phyloP scores from a whole-genome alignment of 306 rosid genomes.

The Chamaecrista fasciculata region DNA sequence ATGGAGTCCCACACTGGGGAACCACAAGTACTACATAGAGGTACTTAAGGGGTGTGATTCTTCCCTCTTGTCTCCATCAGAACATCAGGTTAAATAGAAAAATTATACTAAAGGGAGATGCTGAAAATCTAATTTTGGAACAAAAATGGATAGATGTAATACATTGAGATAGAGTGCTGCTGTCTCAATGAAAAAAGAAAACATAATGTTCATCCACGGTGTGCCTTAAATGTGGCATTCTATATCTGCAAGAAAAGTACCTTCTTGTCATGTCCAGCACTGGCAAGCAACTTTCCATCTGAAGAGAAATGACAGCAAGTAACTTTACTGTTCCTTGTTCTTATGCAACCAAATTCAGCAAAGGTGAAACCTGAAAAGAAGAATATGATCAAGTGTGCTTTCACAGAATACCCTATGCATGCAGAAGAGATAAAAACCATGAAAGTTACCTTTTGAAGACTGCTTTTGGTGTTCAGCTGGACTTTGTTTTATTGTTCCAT shows the following conservation, averaged over 20 bases:
- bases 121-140: conserved; percentile 4
- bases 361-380: conserved; percentile 74
- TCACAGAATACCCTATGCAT: neutral
- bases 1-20: no score
- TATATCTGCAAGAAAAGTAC: conserved; percentile 40
- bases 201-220: neutral
- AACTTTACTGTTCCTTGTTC: conserved; percentile 63
- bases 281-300: conserved; percentile 85
- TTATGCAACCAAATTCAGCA: conserved; percentile 65
- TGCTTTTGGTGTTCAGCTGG: conserved; percentile 72
- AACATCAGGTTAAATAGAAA: conserved; percentile 1
- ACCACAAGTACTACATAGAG: no score
- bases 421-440: conserved; percentile 1
- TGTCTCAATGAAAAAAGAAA: conserved; percentile 2
- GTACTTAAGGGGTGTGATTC: no score
- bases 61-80: no score
- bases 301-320: conserved; percentile 88
- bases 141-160: conserved; percentile 6
- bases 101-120: neutral
- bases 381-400: conserved; percentile 21
- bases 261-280: conserved; percentile 94
- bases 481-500: conserved; percentile 72
- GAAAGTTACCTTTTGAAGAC: conserved; percentile 57
- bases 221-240: conserved; percentile 12
- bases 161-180: neutral